phyloP scores from a whole-genome alignment of 768 basidiomycete species.

The Naganishia onofrii region DNA sequence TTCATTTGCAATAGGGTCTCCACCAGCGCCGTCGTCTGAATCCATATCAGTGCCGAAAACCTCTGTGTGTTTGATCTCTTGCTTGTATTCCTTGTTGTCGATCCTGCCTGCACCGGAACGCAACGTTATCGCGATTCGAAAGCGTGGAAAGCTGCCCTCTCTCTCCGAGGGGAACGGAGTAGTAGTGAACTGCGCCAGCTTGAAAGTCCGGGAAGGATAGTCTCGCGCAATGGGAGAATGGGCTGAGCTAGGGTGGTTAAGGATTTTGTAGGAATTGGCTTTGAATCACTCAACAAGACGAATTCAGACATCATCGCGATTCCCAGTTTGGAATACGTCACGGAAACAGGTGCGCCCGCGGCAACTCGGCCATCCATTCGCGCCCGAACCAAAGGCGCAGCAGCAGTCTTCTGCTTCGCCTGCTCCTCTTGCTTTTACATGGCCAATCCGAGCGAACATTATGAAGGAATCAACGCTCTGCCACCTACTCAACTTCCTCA shows the following conservation, averaged over 20 bases:
- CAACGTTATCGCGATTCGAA: neutral
- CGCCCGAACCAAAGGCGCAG: too few species aligned
- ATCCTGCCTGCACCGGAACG: neutral
- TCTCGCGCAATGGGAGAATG: neutral
- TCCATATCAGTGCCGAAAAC: neutral
- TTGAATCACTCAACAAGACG: too few species aligned
- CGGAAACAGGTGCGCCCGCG: too few species aligned
- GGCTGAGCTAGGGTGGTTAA: neutral
- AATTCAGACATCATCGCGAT: too few species aligned
- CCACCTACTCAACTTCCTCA: too few species aligned
- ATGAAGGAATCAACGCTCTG: too few species aligned
- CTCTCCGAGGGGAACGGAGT: neutral
- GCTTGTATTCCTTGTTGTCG: neutral
- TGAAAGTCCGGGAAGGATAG: neutral
- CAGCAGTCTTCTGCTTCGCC: too few species aligned
- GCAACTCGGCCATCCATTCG: too few species aligned
- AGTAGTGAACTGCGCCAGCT: conserved; percentile 14
- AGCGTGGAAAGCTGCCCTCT: conserved; percentile 7
- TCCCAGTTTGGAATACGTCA: too few species aligned
- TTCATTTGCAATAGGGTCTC: neutral
- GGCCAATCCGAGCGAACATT: too few species aligned
- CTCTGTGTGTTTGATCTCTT: neutral
- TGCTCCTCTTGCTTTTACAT: too few species aligned
- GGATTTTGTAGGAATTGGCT: too few species aligned
- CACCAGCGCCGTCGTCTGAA: neutral